Evolutionary conservation across 768 basidiomycete species (phyloP).

Genomic region (Boletus vermiculosoides): DNA sequence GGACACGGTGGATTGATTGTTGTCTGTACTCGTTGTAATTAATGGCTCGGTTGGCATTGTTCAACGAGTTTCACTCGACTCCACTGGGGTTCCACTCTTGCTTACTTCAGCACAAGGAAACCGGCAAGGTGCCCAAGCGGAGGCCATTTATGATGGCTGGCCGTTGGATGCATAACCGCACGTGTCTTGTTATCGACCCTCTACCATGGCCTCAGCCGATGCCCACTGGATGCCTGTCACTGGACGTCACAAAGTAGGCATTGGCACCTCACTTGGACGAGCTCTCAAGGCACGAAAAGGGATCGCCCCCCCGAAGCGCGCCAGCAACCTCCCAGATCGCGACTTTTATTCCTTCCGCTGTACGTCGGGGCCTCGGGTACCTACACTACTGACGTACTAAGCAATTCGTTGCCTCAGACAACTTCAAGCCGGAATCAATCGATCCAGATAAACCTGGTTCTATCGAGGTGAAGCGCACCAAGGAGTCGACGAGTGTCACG

Average conservation of each 20-base stretch:
- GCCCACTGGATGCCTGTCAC: conserved; percentile 54
- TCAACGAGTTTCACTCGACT: too few relatives aligned
- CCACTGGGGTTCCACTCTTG: neutral
- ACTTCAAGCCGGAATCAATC: conserved; percentile 72
- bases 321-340: conserved; percentile 50
- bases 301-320: conserved; percentile 40
- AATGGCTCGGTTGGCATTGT: neutral
- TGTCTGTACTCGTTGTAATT: conserved; percentile 11
- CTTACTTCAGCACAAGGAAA: conserved; percentile 30
- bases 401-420: conserved; percentile 45
- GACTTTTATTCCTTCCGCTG: conserved; percentile 81
- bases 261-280: conserved; percentile 62
- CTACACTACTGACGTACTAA: neutral
- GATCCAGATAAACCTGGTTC: conserved; percentile 64
- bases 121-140: conserved; percentile 9
- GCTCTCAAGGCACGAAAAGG: conserved; percentile 70
- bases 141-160: conserved; percentile 16
- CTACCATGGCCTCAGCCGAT: conserved; percentile 46
- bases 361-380: conserved; percentile 36
- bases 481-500: conserved; percentile 50
- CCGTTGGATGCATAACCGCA: conserved; percentile 6
- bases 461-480: conserved; percentile 56
- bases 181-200: conserved; percentile 23
- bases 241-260: conserved; percentile 58
- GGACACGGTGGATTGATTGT: neutral